Evolutionary conservation across 2,329 filamentous ascomycete species (phyloP), one percentile per base, ranked within the genome.

Genomic region (Trichothecium sympodiale): DNA sequence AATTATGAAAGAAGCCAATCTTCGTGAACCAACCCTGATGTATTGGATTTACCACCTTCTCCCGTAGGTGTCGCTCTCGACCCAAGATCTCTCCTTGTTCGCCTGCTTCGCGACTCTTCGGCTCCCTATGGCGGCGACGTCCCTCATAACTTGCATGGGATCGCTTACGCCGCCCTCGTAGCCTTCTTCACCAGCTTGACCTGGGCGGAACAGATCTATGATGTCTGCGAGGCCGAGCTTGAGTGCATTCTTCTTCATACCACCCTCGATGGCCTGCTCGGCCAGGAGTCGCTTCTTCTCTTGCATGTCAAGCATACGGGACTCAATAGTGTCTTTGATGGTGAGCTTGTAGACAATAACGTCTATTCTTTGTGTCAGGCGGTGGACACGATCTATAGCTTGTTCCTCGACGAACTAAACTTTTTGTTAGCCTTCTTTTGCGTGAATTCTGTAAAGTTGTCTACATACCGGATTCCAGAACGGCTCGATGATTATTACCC

Each of bases 371-470:
- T 98, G 91, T 29, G 94, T 96, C 36, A 98, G 80, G n/a, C 91
- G 86, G 55, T 98, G 91, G 17, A 98, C 91, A 37, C 91, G 86
- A 59, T 98, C 91, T 47, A 98, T 98, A 33, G 91, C 91, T 67
- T 98, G 91, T 57, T 98, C 91, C 65, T 98, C 91, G 25, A 98
- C 86, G 52, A 98, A 98, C 74, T 84, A 46, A n/a, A 38, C 4
- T 15, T 31, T 31, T 15, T 10, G 8, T 10, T 10, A 31, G 13
- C 16, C 12, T 17, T 32, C 28, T 29, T 26, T 9, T 8, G 13
- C 17, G n/a, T 8, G 8, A 20, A 12, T n/a, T 23, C n/a, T 30
- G 10, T 33, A 7, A 29, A 10, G 17, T 28, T 33, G 33, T 30
- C 3, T 17, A 64, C 74, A 55, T 67, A 82, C 78, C 3, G 87